Conservation (phyloP, 2,329 filamentous ascomycete genomes). For the Chalaropsis thielavioides region DNA sequence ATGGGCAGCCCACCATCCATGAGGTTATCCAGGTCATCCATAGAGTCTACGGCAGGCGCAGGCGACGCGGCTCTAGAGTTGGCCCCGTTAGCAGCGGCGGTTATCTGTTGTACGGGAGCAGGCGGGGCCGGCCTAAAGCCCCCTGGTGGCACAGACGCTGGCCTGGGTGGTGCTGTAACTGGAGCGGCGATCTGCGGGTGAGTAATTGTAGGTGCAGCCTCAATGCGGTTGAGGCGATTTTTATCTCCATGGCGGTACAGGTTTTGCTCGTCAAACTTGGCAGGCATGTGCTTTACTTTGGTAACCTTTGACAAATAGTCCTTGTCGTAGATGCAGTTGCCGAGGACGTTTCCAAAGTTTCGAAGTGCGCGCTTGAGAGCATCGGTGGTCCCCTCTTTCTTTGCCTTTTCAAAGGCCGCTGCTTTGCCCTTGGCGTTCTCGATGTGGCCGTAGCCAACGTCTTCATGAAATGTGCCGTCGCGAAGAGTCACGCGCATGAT, state of each 20-base stretch:
- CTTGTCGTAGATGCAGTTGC: constrained; percentile 98
- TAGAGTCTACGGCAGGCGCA: constrained; percentile 13
- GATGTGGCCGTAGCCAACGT: constrained; percentile 91
- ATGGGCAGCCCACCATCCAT: constrained; percentile 20
- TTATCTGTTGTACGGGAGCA: constrained; percentile 23
- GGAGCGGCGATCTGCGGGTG: neutral
- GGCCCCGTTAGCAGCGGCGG: constrained; percentile 21
- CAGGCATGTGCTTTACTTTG: constrained; percentile 66
- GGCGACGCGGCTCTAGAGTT: constrained; percentile 13
- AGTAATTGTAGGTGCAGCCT: neutral
- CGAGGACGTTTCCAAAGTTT: constrained; percentile 88
- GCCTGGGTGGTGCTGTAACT: neutral
- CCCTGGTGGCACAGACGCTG: neutral
- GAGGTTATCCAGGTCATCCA: constrained; percentile 20
- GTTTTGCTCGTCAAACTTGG: constrained; percentile 59
- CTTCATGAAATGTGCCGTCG: constrained; percentile 95
- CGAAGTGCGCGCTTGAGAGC: constrained; percentile 77
- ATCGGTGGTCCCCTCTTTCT: constrained; percentile 95
- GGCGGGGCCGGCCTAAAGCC: constrained; percentile 1
- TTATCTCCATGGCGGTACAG: constrained; percentile 64
- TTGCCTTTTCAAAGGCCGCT: constrained; percentile 92
- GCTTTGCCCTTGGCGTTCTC: constrained; percentile 95
- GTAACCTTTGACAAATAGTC: constrained; percentile 81
- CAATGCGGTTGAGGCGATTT: constrained; percentile 10
- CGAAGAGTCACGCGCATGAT: constrained; percentile 79